phyloP scores from a whole-genome alignment of 2,329 filamentous ascomycete species.

The Ascochyta rabiei region DNA sequence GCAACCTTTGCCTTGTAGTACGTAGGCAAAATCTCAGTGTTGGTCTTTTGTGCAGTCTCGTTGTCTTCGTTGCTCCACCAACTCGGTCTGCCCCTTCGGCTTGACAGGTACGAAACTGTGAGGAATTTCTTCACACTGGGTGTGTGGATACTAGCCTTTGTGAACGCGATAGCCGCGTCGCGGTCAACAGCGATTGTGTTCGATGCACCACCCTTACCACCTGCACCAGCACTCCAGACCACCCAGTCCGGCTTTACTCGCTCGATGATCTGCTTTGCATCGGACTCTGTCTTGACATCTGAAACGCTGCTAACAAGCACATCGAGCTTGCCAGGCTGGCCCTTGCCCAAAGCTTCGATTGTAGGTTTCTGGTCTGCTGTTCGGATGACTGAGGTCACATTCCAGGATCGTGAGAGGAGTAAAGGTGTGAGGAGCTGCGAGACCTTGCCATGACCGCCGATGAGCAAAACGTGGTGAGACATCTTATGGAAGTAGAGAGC shows the following conservation, averaged over 20 bases:
- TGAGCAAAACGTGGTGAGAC: conserved; percentile 63
- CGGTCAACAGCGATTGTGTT: conserved; percentile 61
- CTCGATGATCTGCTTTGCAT: conserved; percentile 68
- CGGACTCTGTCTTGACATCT: conserved; percentile 67
- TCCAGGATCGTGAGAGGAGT: conserved; percentile 75
- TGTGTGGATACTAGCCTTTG: conserved; percentile 54
- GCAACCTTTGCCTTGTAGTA: conserved; percentile 62
- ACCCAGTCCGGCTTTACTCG: conserved; percentile 69
- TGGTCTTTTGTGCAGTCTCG: conserved; percentile 53
- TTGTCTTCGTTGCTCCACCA: conserved; percentile 60
- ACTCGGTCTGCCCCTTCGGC: conserved; percentile 53
- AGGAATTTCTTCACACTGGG: conserved; percentile 60
- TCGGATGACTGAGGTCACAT: conserved; percentile 79
- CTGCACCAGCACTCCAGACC: conserved; percentile 70
- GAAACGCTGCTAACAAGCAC: conserved; percentile 75
- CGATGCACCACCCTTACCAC: conserved; percentile 59
- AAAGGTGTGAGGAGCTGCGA: conserved; percentile 76
- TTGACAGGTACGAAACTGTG: conserved; percentile 60
- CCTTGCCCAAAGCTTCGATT: conserved; percentile 66
- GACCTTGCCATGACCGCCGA: conserved; percentile 83
- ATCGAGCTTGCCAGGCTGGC: conserved; percentile 66
- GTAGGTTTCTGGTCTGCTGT: conserved; percentile 69
- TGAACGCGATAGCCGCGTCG: conserved; percentile 62
- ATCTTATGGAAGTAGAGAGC: conserved; percentile 17
- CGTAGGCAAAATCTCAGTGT: conserved; percentile 56